These are phyloP conservation scores for Diaporthe citrichinensis DNA, from an alignment of 2,329 filamentous ascomycete genomes.

Conservation along the genomic window DNA sequence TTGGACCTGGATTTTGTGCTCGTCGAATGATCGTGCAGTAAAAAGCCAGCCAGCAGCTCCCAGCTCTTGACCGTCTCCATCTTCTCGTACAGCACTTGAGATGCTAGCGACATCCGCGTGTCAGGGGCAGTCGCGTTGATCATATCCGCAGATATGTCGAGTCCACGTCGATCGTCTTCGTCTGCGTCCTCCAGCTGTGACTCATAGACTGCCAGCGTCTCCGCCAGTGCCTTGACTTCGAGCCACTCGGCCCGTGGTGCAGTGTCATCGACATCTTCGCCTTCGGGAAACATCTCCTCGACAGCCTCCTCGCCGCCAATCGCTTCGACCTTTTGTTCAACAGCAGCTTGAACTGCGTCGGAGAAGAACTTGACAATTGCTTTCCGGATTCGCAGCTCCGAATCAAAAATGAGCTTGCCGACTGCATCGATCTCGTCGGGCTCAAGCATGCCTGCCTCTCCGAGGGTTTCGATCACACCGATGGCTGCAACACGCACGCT, in stretches of 20 bases:
- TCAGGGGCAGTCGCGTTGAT: conserved; percentile 77
- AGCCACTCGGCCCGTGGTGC: conserved; percentile 88
- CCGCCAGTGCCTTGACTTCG: conserved; percentile 89
- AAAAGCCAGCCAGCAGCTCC: conserved; percentile 90
- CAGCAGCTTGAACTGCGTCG: conserved; percentile 86
- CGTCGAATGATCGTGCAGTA: conserved; percentile 90
- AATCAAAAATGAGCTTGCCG: conserved; percentile 90
- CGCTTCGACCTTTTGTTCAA: conserved; percentile 84
- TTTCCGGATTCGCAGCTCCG: conserved; percentile 86
- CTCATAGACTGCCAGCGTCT: conserved; percentile 87
- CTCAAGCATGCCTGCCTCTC: conserved; percentile 88
- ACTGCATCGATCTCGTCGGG: conserved; percentile 92
- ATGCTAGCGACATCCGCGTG: conserved; percentile 87
- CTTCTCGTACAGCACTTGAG: conserved; percentile 87
- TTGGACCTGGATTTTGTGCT: conserved; percentile 64
- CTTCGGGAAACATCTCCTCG: conserved; percentile 79
- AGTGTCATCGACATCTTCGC: conserved; percentile 82
- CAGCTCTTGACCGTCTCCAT: conserved; percentile 86
- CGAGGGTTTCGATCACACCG: conserved; percentile 84
- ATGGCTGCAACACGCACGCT: conserved; percentile 85
- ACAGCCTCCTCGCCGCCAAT: conserved; percentile 84
- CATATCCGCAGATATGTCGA: conserved; percentile 67
- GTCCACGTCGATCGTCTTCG: conserved; percentile 58
- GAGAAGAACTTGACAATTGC: conserved; percentile 93
- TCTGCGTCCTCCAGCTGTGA: conserved; percentile 74